Conservation (phyloP, 768 basidiomycete species). For the Russula olivacea region DNA sequence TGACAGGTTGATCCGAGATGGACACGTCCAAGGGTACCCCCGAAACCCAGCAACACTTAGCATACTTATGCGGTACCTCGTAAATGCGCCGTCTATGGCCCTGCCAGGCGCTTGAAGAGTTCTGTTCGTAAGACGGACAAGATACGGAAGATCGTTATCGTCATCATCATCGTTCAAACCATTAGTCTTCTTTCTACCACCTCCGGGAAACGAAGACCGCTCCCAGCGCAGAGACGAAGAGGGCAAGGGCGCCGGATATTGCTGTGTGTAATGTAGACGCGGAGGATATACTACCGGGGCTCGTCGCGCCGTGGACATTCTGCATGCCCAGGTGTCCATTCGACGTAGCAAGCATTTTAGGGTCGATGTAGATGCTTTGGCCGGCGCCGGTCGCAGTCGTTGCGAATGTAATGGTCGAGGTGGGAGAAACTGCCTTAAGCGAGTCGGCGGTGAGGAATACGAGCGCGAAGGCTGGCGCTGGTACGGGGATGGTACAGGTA, state of each 20-base stretch:
- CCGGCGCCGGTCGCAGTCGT: slow-evolving; percentile 49
- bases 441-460: slow-evolving; percentile 56
- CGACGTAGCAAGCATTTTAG: slow-evolving; percentile 49
- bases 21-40: neutral
- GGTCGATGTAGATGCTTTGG: slow-evolving; percentile 49
- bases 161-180: neutral
- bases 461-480: slow-evolving; percentile 68
- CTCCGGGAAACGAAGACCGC: neutral
- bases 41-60: neutral
- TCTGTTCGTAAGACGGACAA: neutral
- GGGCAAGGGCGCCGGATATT: neutral
- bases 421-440: slow-evolving; percentile 33
- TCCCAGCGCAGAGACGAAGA: slow-evolving; percentile 6
- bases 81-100: neutral
- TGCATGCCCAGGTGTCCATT: slow-evolving; percentile 47
- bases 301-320: slow-evolving; percentile 35
- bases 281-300: neutral
- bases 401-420: slow-evolving; percentile 40
- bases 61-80: neutral
- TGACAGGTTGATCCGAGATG: neutral
- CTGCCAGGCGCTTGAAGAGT: neutral
- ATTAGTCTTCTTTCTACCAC: neutral
- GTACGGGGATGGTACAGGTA: slow-evolving; percentile 54
- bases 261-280: neutral
- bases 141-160: neutral